Conservation (phyloP, 2,329 filamentous ascomycete genomes). For the Amylocarpus encephaloides region DNA sequence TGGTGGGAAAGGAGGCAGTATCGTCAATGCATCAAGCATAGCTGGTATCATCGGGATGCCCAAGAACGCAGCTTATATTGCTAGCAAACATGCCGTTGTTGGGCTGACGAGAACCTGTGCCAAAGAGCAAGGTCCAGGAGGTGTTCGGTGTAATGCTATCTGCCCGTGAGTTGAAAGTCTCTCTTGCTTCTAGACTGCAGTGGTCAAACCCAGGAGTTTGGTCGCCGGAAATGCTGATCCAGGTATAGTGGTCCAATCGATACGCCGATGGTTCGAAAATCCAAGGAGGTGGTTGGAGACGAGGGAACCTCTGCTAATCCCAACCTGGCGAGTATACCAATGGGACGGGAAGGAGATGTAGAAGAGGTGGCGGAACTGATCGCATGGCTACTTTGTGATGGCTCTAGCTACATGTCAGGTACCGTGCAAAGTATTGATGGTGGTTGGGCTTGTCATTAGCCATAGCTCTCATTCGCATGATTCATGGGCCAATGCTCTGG, state of each 20-base stretch:
- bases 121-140: constrained; percentile 25
- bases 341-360: constrained; percentile 29
- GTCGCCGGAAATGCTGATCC: neutral
- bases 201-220: neutral
- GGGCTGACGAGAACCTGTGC: constrained; percentile 27
- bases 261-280: constrained; percentile 7
- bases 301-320: neutral
- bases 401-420: constrained; percentile 9
- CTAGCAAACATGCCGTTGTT: constrained; percentile 31
- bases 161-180: constrained; percentile 13
- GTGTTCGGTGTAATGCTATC: constrained; percentile 14
- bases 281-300: neutral
- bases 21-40: constrained; percentile 46
- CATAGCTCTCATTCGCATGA: neutral
- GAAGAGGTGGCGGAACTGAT: constrained; percentile 28
- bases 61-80: constrained; percentile 26
- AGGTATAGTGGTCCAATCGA: constrained; percentile 9
- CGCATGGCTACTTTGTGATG: constrained; percentile 14
- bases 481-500: no score
- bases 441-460: constrained; percentile 5
- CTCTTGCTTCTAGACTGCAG: neutral
- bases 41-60: constrained; percentile 35
- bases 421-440: constrained; percentile 13
- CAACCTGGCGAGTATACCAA: constrained; percentile 12
- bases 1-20: constrained; percentile 40